Conservation (phyloP, 2,329 filamentous ascomycete genomes). For the Orbilia blumenaviensis region DNA sequence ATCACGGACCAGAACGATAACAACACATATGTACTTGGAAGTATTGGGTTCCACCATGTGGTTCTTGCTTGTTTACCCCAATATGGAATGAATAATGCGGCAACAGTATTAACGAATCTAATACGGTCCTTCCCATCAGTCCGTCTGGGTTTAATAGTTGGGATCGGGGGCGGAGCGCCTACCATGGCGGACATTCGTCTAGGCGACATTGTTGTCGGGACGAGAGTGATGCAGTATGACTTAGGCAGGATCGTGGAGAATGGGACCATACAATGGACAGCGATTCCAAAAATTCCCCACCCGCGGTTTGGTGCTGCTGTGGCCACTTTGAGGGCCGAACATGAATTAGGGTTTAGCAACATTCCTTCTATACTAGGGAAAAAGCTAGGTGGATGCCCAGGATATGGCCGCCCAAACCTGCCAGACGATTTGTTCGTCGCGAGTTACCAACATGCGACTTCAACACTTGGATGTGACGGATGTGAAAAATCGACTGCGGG, state of each 20-base stretch:
- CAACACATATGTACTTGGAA: slow-evolving; percentile 58
- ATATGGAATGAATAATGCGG: slow-evolving; percentile 60
- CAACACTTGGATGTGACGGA: background rate
- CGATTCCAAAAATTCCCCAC: slow-evolving; percentile 28
- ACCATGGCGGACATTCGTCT: slow-evolving; percentile 55
- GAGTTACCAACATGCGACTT: slow-evolving; percentile 14
- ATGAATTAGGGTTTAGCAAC: slow-evolving; percentile 5
- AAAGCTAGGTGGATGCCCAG: slow-evolving; percentile 8
- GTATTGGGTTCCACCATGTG: slow-evolving; percentile 59
- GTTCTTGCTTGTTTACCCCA: slow-evolving; percentile 59
- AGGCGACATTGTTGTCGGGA: slow-evolving; percentile 58
- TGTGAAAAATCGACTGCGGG: no score
- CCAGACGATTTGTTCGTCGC: slow-evolving; percentile 17
- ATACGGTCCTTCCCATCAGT: slow-evolving; percentile 58
- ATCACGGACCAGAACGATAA: slow-evolving; percentile 39
- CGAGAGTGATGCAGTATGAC: slow-evolving; percentile 58
- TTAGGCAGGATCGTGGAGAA: slow-evolving; percentile 54
- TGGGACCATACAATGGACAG: slow-evolving; percentile 36
- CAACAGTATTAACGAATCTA: slow-evolving; percentile 59
- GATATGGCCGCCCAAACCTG: slow-evolving; percentile 2
- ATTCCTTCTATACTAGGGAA: slow-evolving; percentile 32
- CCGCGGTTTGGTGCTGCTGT: slow-evolving; percentile 11
- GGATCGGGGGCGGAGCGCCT: slow-evolving; percentile 57
- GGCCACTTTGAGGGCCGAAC: slow-evolving; percentile 22
- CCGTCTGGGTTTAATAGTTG: slow-evolving; percentile 56